Base-by-base conservation (phyloP, 1,139 yeast genomes). In the Meyerozyma sp. region DNA sequence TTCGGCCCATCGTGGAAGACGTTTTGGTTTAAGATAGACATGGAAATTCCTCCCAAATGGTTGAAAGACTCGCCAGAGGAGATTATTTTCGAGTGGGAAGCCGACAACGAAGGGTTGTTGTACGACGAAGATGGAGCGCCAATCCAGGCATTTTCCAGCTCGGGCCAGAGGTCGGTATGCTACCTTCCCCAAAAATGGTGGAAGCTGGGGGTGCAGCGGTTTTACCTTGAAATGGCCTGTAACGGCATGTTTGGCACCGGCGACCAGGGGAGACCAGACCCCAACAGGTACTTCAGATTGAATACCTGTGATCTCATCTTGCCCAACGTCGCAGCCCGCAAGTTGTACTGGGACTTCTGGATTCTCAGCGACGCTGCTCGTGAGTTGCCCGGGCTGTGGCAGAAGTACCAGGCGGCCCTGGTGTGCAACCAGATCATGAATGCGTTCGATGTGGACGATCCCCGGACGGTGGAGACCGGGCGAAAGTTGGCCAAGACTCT, bases 1-100 rank as follows among this genome's bases (percentile, higher is more conserved):
- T 89, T 86, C 62, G 97, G 96, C 0, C 98, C 98, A 2, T 84
- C 95, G 13, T 93, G 98, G 98, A 84, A 93, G 50, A 85, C 97
- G 1, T 94, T 90, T 54, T 93, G 98, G 98, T 89, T 93, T 64
- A 78, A 82, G 53, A 68, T 91, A 35, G 66, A 73, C 23, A 65
- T 87, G 49, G 68, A 70, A 27, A 69, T 91, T 7, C 95, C 96
- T 0, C 56, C 68, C 18, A 62, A 70, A 3, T 85, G 93, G 86
- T 53, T 73, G 16, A 54, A 63, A 13, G 58, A 73, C 61, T 72
- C 59, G 44, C 51, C 57, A 46, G 75, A 74, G 35, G 74, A 75
- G 46, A 74, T 90, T 39, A 69, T 81, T 44, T 79, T 90, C 47
- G 86, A 89, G 48, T 93, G 95, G 91, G 95, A 93, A 59, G 81